Percentiles rank a stretch among this genome's conserved stretches.
These are phyloP conservation scores for Claviceps pusilla DNA, from an alignment of 2,329 filamentous ascomycete genomes.

Conservation along the genomic window DNA sequence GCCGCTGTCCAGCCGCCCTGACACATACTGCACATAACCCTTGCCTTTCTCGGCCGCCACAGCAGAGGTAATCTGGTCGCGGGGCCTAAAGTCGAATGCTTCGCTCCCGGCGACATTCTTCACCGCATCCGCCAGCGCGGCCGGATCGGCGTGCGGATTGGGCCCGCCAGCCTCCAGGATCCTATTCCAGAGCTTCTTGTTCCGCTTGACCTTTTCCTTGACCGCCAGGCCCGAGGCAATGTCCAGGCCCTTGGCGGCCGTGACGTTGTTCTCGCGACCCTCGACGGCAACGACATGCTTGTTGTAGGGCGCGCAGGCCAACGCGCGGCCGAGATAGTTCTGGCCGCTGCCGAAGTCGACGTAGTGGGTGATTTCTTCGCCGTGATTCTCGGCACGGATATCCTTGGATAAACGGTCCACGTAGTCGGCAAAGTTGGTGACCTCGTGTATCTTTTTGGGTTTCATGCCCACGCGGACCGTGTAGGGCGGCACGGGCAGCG, in stretches of 20 bases:
- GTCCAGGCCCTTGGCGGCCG: conserved; percentile 71
- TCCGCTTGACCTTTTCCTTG: conserved; percentile 58
- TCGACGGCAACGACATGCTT: conserved; percentile 83
- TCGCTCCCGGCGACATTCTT: conserved; percentile 20
- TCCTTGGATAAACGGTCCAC: conserved; percentile 46
- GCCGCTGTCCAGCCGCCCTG: conserved; percentile 58
- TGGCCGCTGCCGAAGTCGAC: conserved; percentile 95
- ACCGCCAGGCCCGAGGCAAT: conserved; percentile 62
- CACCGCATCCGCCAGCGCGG: conserved; percentile 18
- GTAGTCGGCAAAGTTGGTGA: conserved; percentile 77
- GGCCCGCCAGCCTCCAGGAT: conserved; percentile 25
- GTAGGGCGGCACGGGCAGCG: conserved; percentile 46
- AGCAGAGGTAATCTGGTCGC: conserved; percentile 30
- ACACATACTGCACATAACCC: conserved; percentile 62
- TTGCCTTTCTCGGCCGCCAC: conserved; percentile 46
- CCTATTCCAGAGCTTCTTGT: conserved; percentile 63
- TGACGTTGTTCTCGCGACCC: conserved; percentile 71
- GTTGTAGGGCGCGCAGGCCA: conserved; percentile 76
- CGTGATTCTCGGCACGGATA: conserved; percentile 31
- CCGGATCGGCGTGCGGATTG: conserved; percentile 29
- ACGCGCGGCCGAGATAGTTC: conserved; percentile 80
- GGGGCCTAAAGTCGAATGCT: conserved; percentile 31
- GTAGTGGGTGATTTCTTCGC: conserved; percentile 59
- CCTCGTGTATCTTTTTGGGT: conserved; percentile 88
- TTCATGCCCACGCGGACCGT: conserved; percentile 83